phyloP scores from a whole-genome alignment of 768 basidiomycete genomes.

The Galerina sulciceps region DNA sequence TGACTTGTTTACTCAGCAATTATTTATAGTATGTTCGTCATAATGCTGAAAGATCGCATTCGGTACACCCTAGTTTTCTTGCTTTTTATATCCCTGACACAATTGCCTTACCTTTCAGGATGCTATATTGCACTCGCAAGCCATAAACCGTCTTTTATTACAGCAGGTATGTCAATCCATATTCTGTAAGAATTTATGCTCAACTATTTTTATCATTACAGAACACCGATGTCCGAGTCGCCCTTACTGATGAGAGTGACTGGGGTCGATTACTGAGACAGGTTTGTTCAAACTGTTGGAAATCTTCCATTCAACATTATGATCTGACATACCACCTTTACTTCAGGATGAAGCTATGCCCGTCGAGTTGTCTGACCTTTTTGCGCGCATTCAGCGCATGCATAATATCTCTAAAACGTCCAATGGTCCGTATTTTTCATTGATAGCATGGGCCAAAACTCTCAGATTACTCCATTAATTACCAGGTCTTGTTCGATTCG shows the following conservation, averaged over 20 bases:
- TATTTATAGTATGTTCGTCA: not conserved
- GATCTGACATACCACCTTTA: not conserved
- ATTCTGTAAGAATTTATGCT: not conserved
- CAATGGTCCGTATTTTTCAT: not conserved
- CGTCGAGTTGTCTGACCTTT: not conserved
- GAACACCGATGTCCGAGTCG: not conserved
- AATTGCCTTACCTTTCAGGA: not conserved
- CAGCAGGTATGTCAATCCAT: not conserved
- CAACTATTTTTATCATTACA: not conserved
- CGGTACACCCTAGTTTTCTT: too few species aligned
- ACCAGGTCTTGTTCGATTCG: conserved; percentile 9
- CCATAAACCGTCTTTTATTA: conserved; percentile 4
- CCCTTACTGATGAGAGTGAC: conserved; percentile 6
- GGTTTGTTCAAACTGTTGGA: not conserved
- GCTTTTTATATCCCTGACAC: too few species aligned
- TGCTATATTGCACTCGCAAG: not conserved
- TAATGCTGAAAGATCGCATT: not conserved
- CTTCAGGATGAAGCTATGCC: conserved; percentile 1
- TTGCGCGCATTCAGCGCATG: not conserved
- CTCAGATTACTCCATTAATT: too few species aligned
- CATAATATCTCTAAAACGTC: not conserved
- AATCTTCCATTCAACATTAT: not conserved
- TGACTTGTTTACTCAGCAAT: too few species aligned
- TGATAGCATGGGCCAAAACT: not conserved
- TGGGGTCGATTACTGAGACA: not conserved